Evolutionary conservation across 2,329 filamentous ascomycete genomes (phyloP), one percentile per base, ranked within the genome.

Genomic region (Sclerotinia trifoliorum): DNA sequence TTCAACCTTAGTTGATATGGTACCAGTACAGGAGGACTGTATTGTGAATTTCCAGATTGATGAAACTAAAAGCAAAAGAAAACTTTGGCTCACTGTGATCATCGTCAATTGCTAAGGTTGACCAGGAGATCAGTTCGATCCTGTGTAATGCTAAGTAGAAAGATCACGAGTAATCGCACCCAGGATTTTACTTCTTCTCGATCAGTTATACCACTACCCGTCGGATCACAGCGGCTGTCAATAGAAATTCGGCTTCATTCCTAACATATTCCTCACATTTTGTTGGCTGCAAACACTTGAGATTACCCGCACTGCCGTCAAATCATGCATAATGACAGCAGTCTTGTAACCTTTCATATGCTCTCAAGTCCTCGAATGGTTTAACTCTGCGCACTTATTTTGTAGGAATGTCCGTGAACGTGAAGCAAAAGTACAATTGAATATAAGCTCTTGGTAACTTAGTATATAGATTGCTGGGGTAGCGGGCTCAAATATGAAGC

Each of bases 151-250:
- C 39, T 42, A 39, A 15, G 32, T n/a, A 11, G 15, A 8, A 39
- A 39, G 21, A n/a, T 39, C n/a, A 46, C 5, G 17, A 35, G 13
- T 32, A n/a, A 24, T 24, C 44, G 24, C 17, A 29, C 24, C 44
- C 13, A 11, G 3, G 49, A 24, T n/a, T 61, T n/a, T 61, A 32
- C 26, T 61, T 61, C 44, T 61, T 49, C 44, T 61, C 44, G 7
- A 21, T 35, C 29, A 32, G 3, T 24, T n/a, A 19, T 21, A 24
- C 21, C 26, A 44, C 5, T 10, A 48, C 15, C 60, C 46, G 46
- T 51, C 60, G 60, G 60, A 26, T 62, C 29, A 62, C 60, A 24
- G 29, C 60, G 35, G 60, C 21, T 51, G 60, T 62, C 60, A 62
- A 32, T 48, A 61, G 26, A 26, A 39, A 17, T 29, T 62, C 46